These are phyloP conservation scores for Vaccinium macrocarpon DNA, from an alignment of 148 eudicot species.

Conservation along the genomic window DNA sequence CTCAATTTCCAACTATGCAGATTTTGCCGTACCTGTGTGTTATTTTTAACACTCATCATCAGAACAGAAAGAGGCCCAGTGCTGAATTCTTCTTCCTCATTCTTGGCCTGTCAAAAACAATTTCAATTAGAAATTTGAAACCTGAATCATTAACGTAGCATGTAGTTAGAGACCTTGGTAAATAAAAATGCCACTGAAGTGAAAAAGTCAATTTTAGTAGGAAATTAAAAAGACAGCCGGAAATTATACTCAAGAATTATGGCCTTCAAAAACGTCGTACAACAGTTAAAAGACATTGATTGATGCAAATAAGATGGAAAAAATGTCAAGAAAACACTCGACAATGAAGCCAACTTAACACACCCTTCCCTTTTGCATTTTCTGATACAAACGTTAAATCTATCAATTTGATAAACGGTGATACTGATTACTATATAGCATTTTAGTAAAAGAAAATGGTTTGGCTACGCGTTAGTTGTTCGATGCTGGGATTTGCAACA, in stretches of 20 bases:
- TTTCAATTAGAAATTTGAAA: neutral
- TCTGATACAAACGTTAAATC: neutral
- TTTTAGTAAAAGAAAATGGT: neutral
- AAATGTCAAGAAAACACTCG: neutral
- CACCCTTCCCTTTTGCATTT: neutral
- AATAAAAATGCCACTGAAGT: neutral
- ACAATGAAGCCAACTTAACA: neutral
- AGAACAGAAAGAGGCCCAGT: slow-evolving; percentile 89
- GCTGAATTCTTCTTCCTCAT: slow-evolving; percentile 90
- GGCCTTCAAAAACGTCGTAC: neutral
- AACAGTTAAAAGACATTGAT: neutral
- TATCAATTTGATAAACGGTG: neutral
- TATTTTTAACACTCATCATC: slow-evolving; percentile 88
- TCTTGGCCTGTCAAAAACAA: slow-evolving; percentile 49
- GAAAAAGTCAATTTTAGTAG: neutral
- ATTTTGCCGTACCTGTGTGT: slow-evolving; percentile 61
- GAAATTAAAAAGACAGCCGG: neutral
- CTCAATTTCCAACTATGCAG: neutral
- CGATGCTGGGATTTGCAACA: neutral
- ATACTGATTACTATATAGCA: neutral
- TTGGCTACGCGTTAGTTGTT: neutral
- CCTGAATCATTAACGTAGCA: neutral
- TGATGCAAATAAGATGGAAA: neutral
- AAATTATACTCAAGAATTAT: neutral
- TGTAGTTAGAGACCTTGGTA: neutral